Evolutionary conservation across 192 early-diverging fungal genomes (phyloP).

Genomic region (Spizellomyces punctatus): DNA sequence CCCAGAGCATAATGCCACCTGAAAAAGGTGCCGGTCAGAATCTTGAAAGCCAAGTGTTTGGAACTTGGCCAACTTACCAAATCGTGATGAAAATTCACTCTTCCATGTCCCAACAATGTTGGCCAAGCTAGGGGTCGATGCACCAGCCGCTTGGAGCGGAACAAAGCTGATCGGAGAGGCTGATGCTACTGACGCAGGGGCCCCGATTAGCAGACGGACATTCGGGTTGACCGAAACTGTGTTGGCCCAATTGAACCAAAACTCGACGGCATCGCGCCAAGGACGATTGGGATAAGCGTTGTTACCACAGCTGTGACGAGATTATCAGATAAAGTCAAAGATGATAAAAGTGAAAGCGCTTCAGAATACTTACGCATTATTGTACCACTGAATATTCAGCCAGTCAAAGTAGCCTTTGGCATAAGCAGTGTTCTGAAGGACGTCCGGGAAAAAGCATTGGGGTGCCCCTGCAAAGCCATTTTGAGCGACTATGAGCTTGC

Average conservation of each 20-base stretch:
- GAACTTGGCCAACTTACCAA: not conserved
- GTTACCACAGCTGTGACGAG: slow-evolving; percentile 11
- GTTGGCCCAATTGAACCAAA: slow-evolving; percentile 31
- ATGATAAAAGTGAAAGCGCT: not conserved
- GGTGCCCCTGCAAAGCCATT: slow-evolving; percentile 9
- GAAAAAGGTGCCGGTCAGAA: not conserved
- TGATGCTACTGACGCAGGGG: slow-evolving; percentile 10
- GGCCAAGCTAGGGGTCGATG: slow-evolving; percentile 2
- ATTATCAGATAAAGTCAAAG: not conserved
- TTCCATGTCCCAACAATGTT: slow-evolving; percentile 10
- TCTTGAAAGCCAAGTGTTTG: not conserved
- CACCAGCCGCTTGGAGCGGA: not conserved
- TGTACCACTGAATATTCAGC: slow-evolving; percentile 35
- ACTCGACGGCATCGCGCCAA: slow-evolving; percentile 19
- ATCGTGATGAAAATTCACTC: not conserved
- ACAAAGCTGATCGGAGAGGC: slow-evolving; percentile 22
- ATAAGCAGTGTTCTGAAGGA: slow-evolving; percentile 23
- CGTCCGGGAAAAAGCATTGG: slow-evolving; percentile 30
- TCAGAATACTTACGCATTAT: slow-evolving; percentile 9
- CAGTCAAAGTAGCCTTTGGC: slow-evolving; percentile 31
- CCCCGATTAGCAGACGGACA: slow-evolving; percentile 23
- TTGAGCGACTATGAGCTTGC: not conserved
- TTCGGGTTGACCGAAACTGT: slow-evolving; percentile 31
- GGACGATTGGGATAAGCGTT: slow-evolving; percentile 6
- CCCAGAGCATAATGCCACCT: slow-evolving; percentile 32